These are phyloP conservation scores for Leccinum pellstonianum DNA, from an alignment of 768 basidiomycete species.

Conservation along the genomic window DNA sequence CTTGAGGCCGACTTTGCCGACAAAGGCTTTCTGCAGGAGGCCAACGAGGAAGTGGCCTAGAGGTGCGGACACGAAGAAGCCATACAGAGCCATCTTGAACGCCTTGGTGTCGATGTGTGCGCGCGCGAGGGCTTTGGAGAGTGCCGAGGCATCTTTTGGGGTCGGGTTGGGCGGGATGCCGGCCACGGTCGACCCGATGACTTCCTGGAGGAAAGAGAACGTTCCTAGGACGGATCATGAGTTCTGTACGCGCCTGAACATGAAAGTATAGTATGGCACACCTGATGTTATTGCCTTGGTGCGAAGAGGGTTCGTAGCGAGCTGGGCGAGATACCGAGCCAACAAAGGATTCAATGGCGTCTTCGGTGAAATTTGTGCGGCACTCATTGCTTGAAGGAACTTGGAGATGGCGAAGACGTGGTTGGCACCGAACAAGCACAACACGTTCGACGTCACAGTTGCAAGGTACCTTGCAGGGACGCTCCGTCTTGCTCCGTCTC, in stretches of 20 bases:
- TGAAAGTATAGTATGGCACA: constrained; percentile 15
- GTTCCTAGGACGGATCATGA: constrained; percentile 34
- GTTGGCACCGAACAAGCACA: not conserved
- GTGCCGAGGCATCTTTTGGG: constrained; percentile 51
- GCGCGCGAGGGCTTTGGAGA: constrained; percentile 51
- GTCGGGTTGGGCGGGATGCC: constrained; percentile 52
- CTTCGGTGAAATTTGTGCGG: constrained; percentile 15
- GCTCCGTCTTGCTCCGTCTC: too few species aligned
- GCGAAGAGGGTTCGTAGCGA: constrained; percentile 66
- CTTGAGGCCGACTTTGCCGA: constrained; percentile 62
- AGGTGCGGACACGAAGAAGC: constrained; percentile 81
- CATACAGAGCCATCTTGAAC: constrained; percentile 81
- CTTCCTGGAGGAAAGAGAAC: constrained; percentile 73
- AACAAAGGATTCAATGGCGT: constrained; percentile 47
- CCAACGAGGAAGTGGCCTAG: constrained; percentile 74
- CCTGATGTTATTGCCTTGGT: constrained; percentile 82
- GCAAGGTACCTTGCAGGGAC: too few species aligned
- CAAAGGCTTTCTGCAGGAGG: constrained; percentile 70
- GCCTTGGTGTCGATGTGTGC: constrained; percentile 68
- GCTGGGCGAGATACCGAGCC: constrained; percentile 66
- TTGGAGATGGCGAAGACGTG: not conserved
- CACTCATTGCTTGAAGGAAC: constrained; percentile 36
- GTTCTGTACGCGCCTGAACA: not conserved
- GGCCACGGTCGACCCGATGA: constrained; percentile 72
- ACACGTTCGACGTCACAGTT: too few species aligned